phyloP scores from a whole-genome alignment of 179 eudicot genomes.

The Sideroxylon spinosum region DNA sequence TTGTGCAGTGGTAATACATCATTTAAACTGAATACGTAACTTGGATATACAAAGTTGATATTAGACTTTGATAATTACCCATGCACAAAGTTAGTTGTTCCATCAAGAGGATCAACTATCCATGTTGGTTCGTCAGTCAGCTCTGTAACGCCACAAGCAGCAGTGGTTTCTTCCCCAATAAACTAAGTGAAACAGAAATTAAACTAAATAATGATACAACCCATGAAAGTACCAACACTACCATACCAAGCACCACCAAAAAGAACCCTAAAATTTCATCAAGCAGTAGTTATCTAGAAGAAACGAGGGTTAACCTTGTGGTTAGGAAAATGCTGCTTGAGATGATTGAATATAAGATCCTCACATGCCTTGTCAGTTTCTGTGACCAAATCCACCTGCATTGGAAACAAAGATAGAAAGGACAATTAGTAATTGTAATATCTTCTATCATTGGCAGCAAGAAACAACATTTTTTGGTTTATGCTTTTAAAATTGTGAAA shows the following conservation, averaged over 20 bases:
- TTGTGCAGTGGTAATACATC: constrained; percentile 10
- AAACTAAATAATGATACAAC: not conserved
- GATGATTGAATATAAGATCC: constrained; percentile 77
- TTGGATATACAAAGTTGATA: not conserved
- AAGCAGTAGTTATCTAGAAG: not conserved
- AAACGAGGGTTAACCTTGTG: constrained; percentile 56
- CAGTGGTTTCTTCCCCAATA: constrained; percentile 92
- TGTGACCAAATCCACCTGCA: constrained; percentile 92
- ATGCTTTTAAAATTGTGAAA: not conserved
- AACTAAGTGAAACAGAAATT: constrained; percentile 34
- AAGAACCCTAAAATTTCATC: not conserved
- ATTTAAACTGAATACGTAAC: not conserved
- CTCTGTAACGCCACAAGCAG: constrained; percentile 69
- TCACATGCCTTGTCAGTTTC: constrained; percentile 96
- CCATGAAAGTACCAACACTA: not conserved
- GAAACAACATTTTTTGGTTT: not conserved
- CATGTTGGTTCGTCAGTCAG: constrained; percentile 88
- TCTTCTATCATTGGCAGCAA: not conserved
- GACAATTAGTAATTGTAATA: too few species aligned
- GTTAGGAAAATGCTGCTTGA: constrained; percentile 60
- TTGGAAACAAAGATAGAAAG: constrained; percentile 8
- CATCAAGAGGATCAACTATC: constrained; percentile 96
- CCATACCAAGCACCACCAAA: not conserved
- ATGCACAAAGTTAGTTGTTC: constrained; percentile 89
- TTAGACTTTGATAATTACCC: constrained; percentile 40